Evolutionary conservation across 2,329 filamentous ascomycete species (phyloP).

Genomic region (Ophiocordyceps unilateralis): DNA sequence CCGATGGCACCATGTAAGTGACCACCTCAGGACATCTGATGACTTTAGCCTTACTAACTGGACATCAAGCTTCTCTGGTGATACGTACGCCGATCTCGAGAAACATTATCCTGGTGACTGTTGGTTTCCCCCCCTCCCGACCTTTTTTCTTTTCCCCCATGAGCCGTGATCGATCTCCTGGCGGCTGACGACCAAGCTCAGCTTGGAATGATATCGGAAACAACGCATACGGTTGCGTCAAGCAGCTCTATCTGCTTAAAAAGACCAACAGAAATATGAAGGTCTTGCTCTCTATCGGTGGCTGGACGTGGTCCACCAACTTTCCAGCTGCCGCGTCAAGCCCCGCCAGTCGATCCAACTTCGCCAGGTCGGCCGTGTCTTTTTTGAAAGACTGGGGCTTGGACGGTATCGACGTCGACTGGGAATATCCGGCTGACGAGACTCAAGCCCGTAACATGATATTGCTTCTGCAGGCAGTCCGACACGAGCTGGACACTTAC

Average conservation of each 20-base stretch:
- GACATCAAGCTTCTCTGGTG: conserved; percentile 36
- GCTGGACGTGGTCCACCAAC: conserved; percentile 69
- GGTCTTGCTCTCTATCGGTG: conserved; percentile 63
- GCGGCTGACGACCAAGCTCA: conserved; percentile 4
- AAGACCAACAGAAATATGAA: conserved; percentile 64
- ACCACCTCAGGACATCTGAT: no score
- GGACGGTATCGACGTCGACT: conserved; percentile 28
- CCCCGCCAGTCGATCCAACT: conserved; percentile 39
- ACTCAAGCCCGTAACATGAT: conserved; percentile 26
- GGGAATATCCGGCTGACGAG: conserved; percentile 20
- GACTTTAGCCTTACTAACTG: neutral
- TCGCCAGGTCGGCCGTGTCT: conserved; percentile 51
- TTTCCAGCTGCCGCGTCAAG: conserved; percentile 53
- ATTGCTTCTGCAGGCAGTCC: conserved; percentile 24
- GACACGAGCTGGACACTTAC: conserved; percentile 30
- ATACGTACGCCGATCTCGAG: conserved; percentile 52
- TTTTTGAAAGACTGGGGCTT: conserved; percentile 58
- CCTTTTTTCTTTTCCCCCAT: neutral
- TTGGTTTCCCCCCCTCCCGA: conserved; percentile 10
- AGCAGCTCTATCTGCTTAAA: conserved; percentile 66
- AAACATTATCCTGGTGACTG: conserved; percentile 58
- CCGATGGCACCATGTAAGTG: conserved; percentile 53
- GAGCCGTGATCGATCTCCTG: neutral
- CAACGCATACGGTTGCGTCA: conserved; percentile 67
- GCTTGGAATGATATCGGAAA: conserved; percentile 44